Base-by-base conservation (phyloP, 192 early-diverging fungal species). In the Mortierella claussenii region DNA sequence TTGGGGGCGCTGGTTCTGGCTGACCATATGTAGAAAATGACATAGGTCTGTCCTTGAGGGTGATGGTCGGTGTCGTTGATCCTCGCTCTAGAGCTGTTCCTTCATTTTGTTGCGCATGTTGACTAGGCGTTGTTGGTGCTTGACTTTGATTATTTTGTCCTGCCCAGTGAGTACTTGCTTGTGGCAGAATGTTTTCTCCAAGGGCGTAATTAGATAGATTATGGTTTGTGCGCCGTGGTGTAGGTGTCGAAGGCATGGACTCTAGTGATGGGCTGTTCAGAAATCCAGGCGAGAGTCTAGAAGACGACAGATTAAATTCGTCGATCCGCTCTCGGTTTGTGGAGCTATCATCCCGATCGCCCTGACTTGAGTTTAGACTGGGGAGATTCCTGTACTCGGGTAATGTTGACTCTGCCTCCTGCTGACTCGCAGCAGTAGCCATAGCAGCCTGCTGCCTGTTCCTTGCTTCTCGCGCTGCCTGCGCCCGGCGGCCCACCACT, bases 181-280 rank as follows among this genome's bases (percentile, higher is more conserved):
- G 45, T 1, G 69, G 34, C 3, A 30, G 6, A 2, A 54, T 27
- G 43, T 50, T 33, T 31, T 48, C 34, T 32, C 36, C 48, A 40
- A 42, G 26, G 0, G 27, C 37, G 21, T 49, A 45, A 3, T 11
- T 36, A 40, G 28, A 32, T 15, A 24, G 23, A 10, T 44, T 63
- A 12, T 43, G 53, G 7, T 43, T 48, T 13, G 34, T 20, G 15
- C 37, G 53, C 0, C 27, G 30, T 44, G 69, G 69, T 10, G 69
- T 63, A 15, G 69, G 69, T 32, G 69, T 71, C 28, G 59, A 56
- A 20, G 69, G 69, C 47, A 71, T 57, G 28, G 69, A 71, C 8
- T n/a, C 60, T 30, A 40, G 7, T 1, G 68, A 57, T 7, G 69
- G 57, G 13, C 54, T 37, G 5, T 18, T 49, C 18, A 69, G 28